phyloP scores from a whole-genome alignment of 805 yeast genomes.

The Diddensiella transvaalensis region DNA sequence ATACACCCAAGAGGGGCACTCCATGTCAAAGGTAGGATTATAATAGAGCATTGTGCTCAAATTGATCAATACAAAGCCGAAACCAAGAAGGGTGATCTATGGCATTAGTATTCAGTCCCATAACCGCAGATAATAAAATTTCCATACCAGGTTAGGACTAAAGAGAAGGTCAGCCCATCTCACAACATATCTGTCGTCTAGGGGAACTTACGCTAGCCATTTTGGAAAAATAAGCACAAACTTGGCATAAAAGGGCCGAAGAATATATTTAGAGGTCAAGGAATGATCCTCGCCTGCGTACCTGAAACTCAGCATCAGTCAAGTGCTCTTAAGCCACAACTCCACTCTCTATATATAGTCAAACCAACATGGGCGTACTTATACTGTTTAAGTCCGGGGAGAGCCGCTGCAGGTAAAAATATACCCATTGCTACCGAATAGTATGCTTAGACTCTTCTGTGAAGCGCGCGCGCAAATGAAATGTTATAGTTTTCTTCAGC shows the following conservation, averaged over 20 bases:
- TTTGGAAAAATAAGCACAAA: conserved; percentile 74
- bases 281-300: conserved; percentile 72
- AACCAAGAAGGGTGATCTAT: conserved; percentile 72
- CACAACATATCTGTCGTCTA: neutral
- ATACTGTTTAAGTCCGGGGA: conserved; percentile 53
- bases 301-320: conserved; percentile 16
- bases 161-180: neutral
- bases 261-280: conserved; percentile 62
- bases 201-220: conserved; percentile 59
- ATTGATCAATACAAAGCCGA: conserved; percentile 65
- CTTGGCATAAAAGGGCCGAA: conserved; percentile 78
- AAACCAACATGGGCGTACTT: conserved; percentile 37
- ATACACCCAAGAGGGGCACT: conserved; percentile 75
- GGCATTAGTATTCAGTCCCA: neutral
- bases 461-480: no score
- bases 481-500: no score
- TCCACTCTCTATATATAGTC: conserved; percentile 1
- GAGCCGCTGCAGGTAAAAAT: conserved; percentile 53
- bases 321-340: neutral
- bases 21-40: conserved; percentile 61
- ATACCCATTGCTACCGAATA: conserved; percentile 49
- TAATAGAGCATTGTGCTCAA: conserved; percentile 61
- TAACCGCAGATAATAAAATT: neutral
- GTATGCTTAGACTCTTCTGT: no score
- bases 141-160: conserved; percentile 17